Percentiles rank a stretch among this genome's conserved stretches.
Conservation (phyloP, 257 asterid genomes). For the Solanum gandarillasii region DNA sequence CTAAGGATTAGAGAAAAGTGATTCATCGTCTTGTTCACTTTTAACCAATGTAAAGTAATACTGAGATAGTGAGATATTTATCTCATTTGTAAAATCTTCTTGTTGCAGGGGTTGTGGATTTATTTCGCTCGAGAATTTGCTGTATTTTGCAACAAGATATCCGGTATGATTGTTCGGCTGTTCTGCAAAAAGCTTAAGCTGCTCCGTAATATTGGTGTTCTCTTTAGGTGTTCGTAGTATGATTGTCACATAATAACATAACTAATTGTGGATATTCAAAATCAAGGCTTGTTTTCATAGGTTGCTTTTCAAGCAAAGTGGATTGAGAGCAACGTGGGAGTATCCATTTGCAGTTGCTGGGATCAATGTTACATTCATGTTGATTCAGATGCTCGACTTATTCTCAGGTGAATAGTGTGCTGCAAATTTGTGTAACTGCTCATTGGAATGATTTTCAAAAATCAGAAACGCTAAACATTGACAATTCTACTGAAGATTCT, state of each 20-base stretch:
- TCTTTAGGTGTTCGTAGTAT: neutral
- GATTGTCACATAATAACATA: slow-evolving; percentile 1
- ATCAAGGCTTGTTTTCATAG: slow-evolving; percentile 78
- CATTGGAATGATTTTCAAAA: neutral
- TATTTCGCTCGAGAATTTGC: slow-evolving; percentile 86
- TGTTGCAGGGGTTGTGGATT: slow-evolving; percentile 83
- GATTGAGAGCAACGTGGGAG: slow-evolving; percentile 78
- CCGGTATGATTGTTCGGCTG: slow-evolving; percentile 56
- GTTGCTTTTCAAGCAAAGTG: slow-evolving; percentile 71
- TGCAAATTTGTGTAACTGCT: neutral
- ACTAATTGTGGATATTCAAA: slow-evolving; percentile 51
- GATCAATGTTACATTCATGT: slow-evolving; percentile 72
- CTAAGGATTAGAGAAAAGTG: neutral
- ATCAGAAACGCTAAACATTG: neutral
- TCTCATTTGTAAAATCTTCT: slow-evolving; percentile 12
- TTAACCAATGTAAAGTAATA: neutral
- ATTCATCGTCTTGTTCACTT: neutral
- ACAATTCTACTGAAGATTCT: neutral
- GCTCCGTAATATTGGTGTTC: neutral
- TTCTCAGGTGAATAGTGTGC: slow-evolving; percentile 40
- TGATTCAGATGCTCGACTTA: slow-evolving; percentile 86
- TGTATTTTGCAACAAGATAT: slow-evolving; percentile 61
- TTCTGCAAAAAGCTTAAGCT: slow-evolving; percentile 9
- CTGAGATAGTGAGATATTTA: neutral
- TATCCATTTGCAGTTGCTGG: slow-evolving; percentile 98